Base-by-base conservation (phyloP, 192 early-diverging fungal genomes). In the Coemansia sp. region DNA sequence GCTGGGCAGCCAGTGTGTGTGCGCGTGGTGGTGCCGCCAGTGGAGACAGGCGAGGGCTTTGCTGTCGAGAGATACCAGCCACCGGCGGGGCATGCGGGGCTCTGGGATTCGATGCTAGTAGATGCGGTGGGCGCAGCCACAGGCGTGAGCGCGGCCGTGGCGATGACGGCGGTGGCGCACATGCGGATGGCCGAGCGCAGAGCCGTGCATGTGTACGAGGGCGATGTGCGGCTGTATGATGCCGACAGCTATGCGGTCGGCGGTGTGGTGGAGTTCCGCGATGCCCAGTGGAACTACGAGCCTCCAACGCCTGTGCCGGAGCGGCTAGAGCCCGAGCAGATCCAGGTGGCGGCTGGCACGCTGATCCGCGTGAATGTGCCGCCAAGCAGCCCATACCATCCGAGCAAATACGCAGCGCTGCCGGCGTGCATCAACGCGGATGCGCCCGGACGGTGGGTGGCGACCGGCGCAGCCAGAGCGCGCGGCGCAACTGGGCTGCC, bases 261-360 rank as follows among this genome's bases (percentile, higher is more conserved):
- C 2, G 63, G 63, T 0, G 15, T 50, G 10, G 52, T 65, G 33
- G 63, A 65, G 63, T 57, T 55, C 54, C 54, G 63, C 19, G 63
- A 65, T 13, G 63, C 55, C 1, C 27, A 40, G 48, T 65, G 63
- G 63, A 65, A 65, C 55, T 65, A 65, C 45, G 63, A 65, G 42
- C 55, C 40, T 20, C 63, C 63, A 15, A 33, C 54, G 1, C 14
- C 40, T 2, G 36, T 55, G 14, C 62, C 62, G 19, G 6, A 4
- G 6, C 23, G 9, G 19, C 56, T 56, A 38, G 22, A 3, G 37
- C 62, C 62, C 2, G 62, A 64, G 62, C 17, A n/a, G 15, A 56
- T 64, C 15, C 14, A 19, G 5, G 54, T 65, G 13, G 28, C 31
- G 63, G 37, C 8, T 11, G 22, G 30, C 13, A 55, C 33, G 44